phyloP scores from a whole-genome alignment of 2,329 filamentous ascomycete species.

The Aspergillus tubingensis region DNA sequence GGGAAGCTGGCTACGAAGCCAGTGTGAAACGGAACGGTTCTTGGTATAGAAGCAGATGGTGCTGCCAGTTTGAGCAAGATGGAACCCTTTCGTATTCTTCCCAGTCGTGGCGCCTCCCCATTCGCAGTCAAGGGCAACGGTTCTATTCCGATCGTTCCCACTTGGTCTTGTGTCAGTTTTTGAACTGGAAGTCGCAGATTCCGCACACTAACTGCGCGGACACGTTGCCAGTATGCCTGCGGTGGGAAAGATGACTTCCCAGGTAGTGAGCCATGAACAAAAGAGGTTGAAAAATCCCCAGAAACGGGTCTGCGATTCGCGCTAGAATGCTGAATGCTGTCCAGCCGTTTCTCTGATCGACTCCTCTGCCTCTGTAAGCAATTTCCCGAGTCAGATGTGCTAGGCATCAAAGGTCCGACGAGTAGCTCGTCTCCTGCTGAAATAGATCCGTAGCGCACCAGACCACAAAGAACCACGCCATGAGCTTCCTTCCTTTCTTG shows the following conservation, averaged over 20 bases:
- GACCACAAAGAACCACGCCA: slow-evolving; percentile 79
- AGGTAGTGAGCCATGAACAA: slow-evolving; percentile 27
- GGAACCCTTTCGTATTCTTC: slow-evolving; percentile 73
- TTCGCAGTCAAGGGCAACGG: slow-evolving; percentile 26
- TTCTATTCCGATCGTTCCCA: slow-evolving; percentile 82
- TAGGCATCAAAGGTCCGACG: slow-evolving; percentile 69
- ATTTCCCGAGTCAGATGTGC: slow-evolving; percentile 52
- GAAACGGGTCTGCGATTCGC: slow-evolving; percentile 35
- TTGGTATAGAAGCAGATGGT: slow-evolving; percentile 49
- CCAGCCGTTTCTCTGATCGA: slow-evolving; percentile 20
- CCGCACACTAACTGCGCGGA: slow-evolving; percentile 80
- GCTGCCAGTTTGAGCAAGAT: slow-evolving; percentile 67
- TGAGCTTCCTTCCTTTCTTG: slow-evolving; percentile 48
- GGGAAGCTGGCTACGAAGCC: slow-evolving; percentile 73
- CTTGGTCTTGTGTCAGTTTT: slow-evolving; percentile 74
- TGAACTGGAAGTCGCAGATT: slow-evolving; percentile 83
- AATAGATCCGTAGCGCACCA: slow-evolving; percentile 76
- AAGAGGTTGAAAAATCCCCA: slow-evolving; percentile 38
- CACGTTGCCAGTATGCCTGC: slow-evolving; percentile 75
- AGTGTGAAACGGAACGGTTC: slow-evolving; percentile 53
- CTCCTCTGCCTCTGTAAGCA: slow-evolving; percentile 11
- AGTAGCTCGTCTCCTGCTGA: slow-evolving; percentile 76
- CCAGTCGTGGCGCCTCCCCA: slow-evolving; percentile 30
- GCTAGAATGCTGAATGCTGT: slow-evolving; percentile 24
- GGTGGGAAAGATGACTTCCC: slow-evolving; percentile 54